Base-by-base conservation (phyloP, 441 rosid genomes). In the Gossypium aridum region DNA sequence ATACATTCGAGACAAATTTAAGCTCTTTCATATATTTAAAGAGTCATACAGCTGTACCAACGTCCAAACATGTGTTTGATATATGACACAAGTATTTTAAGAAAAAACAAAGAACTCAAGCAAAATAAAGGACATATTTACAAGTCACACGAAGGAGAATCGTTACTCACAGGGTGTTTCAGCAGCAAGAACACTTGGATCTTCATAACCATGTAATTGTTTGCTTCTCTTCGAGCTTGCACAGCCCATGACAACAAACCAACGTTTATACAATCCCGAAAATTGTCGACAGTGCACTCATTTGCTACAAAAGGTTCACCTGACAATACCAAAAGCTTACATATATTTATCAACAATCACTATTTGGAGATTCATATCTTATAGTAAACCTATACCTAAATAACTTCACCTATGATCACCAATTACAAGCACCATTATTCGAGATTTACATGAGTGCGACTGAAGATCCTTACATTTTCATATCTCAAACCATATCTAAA, bases 81-180 rank as follows among this genome's bases (percentile, higher is more conserved):
- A n/a, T 5, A 14, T 51, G 16, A 49, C 16, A 49, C 16, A 14
- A 13, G 56, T 51, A 51, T 16, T 51, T 51, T 51, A 14, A 14
- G 56, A 17, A 55, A 17, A 19, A 2, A 20, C 39, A 34, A 56
- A 56, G 14, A 56, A 17, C 22, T 23, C 6, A 4, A 56, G 61
- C 61, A 56, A 20, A 26, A 20, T 2, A 47, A 10, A 56, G 3
- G 55, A 72, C 39, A 70, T 69, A 56, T 25, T 22, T 73, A 28
- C 28, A 59, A 25, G 64, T 13, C 57, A 7, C n/a, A 34, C 22
- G 26, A 25, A 61, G 45, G 2, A 14, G 54, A 60, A 56, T 22
- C 45, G 39, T 37, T 51, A 83, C 94, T 86, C 61, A 91, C 94
- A 91, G 54, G 88, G 85, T 78, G 97, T 91, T 86, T 82, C 91